Percentiles rank a stretch among this genome's conserved stretches.
phyloP scores from a whole-genome alignment of 331 rosid genomes.

The Phaseolus coccineus region DNA sequence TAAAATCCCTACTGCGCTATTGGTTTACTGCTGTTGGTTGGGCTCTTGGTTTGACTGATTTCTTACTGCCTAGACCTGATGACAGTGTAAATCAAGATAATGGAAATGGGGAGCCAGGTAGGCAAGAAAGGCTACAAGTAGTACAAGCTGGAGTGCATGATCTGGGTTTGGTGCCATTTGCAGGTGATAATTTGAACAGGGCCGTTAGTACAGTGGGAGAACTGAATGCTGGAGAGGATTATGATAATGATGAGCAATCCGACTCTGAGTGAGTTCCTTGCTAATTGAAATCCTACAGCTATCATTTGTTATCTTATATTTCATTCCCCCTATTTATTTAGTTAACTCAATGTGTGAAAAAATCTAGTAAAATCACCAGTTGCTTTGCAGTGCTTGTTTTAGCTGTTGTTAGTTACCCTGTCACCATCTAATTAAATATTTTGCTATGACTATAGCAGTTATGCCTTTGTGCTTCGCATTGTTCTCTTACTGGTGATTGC shows the following conservation, averaged over 20 bases:
- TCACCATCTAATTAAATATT: constrained; percentile 37
- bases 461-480: constrained; percentile 88
- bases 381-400: constrained; percentile 21
- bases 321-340: background rate
- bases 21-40: constrained; percentile 98
- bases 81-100: constrained; percentile 83
- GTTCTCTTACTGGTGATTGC: constrained; percentile 93
- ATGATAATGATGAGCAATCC: constrained; percentile 86
- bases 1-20: constrained; percentile 85
- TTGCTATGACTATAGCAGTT: constrained; percentile 56
- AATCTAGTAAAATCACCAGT: constrained; percentile 8
- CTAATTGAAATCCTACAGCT: constrained; percentile 1
- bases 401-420: constrained; percentile 16
- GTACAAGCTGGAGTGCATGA: constrained; percentile 71
- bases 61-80: constrained; percentile 87
- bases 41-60: constrained; percentile 94
- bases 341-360: constrained; percentile 29
- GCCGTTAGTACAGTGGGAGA: constrained; percentile 59
- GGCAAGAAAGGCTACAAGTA: constrained; percentile 85
- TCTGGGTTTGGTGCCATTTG: constrained; percentile 69
- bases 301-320: constrained; percentile 3
- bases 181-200: constrained; percentile 67
- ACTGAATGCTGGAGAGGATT: constrained; percentile 63
- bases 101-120: constrained; percentile 84
- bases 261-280: constrained; percentile 88